phyloP scores from a whole-genome alignment of 208 protist species.

The Naegleria lovaniensis region DNA sequence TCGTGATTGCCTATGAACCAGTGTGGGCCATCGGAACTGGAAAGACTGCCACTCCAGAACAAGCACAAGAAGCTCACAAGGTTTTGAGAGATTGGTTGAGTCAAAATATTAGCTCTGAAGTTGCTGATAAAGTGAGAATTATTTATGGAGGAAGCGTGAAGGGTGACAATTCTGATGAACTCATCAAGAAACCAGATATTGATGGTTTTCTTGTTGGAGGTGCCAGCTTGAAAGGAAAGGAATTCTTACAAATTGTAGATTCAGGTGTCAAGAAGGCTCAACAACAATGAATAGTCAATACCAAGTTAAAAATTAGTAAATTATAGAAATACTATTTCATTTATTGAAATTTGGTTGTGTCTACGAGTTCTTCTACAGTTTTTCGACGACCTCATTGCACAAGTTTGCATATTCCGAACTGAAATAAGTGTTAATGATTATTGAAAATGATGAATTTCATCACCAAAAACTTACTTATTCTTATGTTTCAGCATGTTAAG shows the following conservation, averaged over 20 bases:
- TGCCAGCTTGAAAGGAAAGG: constrained; percentile 88
- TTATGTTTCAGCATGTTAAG: background rate
- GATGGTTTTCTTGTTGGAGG: constrained; percentile 98
- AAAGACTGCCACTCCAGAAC: constrained; percentile 84
- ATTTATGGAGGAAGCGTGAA: constrained; percentile 97
- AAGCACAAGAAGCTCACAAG: constrained; percentile 85
- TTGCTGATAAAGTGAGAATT: constrained; percentile 80
- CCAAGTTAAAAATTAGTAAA: background rate
- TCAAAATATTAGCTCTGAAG: constrained; percentile 69
- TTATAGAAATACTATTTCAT: background rate
- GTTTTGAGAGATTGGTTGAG: constrained; percentile 77
- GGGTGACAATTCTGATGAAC: constrained; percentile 69
- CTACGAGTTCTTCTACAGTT: too few relatives aligned
- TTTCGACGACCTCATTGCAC: background rate
- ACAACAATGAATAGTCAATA: background rate
- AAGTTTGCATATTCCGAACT: background rate
- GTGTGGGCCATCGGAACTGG: constrained; percentile 99
- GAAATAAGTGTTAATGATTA: too few relatives aligned
- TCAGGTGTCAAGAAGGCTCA: background rate
- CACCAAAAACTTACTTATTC: background rate
- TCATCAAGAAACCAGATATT: constrained; percentile 83
- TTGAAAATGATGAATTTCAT: background rate
- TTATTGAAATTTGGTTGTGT: too few relatives aligned
- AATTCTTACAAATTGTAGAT: constrained; percentile 1
- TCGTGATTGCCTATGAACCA: constrained; percentile 98